phyloP scores from a whole-genome alignment of 805 yeast species.

The Ascoidea asiatica region DNA sequence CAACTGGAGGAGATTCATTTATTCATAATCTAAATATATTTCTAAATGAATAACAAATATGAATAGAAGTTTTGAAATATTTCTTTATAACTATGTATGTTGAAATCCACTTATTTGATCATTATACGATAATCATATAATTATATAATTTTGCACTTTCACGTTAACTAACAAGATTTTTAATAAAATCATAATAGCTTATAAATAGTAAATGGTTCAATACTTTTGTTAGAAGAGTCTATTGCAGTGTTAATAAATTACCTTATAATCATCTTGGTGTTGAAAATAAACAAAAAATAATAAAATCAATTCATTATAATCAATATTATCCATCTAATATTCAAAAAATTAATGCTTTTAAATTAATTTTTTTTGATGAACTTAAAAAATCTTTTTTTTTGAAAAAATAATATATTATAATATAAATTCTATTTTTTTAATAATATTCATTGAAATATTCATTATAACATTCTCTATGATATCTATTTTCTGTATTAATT shows the following conservation, averaged over 20 bases:
- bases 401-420: too few species aligned
- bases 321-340: conserved; percentile 30
- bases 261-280: conserved; percentile 19
- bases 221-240: conserved; percentile 45
- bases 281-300: conserved; percentile 2
- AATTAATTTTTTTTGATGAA: conserved; percentile 48
- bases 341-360: conserved; percentile 50
- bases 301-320: conserved; percentile 10
- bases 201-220: conserved; percentile 48
- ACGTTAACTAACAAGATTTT: too few species aligned
- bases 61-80: neutral
- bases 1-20: neutral
- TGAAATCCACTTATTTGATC: neutral
- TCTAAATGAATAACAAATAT: neutral
- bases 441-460: conserved; percentile 61
- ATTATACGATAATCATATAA: neutral
- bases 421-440: too few species aligned
- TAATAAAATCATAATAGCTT: conserved; percentile 19
- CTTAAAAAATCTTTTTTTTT: too few species aligned
- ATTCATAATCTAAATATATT: neutral
- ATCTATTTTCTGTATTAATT: conserved; percentile 74
- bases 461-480: conserved; percentile 69
- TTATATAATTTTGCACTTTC: too few species aligned
- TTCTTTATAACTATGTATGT: neutral
- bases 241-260: conserved; percentile 48